Evolutionary conservation across 2,329 filamentous ascomycete genomes (phyloP).

Genomic region (Thielaviopsis ethacetica): DNA sequence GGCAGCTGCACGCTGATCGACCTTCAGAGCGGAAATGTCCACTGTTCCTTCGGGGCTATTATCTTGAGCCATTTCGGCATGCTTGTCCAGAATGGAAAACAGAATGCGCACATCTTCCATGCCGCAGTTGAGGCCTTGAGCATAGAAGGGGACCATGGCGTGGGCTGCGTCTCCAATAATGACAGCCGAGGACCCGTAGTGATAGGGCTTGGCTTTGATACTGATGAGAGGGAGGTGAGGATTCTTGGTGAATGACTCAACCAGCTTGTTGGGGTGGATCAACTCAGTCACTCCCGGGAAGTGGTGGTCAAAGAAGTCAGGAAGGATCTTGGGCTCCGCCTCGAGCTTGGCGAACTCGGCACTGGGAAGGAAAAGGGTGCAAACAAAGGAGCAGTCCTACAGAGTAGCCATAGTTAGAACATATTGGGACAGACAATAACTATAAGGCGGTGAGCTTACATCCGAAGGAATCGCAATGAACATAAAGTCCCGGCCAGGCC

Average conservation of each 20-base stretch:
- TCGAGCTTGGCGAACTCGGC: slow-evolving; percentile 53
- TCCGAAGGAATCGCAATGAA: slow-evolving; percentile 86
- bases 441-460: slow-evolving; percentile 22
- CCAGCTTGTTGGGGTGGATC: slow-evolving; percentile 51
- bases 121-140: slow-evolving; percentile 93
- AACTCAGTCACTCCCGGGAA: slow-evolving; percentile 74
- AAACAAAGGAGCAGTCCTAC: slow-evolving; percentile 80
- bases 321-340: slow-evolving; percentile 38
- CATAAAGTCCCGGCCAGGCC: slow-evolving; percentile 90
- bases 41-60: slow-evolving; percentile 23
- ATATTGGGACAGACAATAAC: too few relatives aligned
- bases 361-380: slow-evolving; percentile 77
- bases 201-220: slow-evolving; percentile 83
- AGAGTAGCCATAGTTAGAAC: not conserved
- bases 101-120: slow-evolving; percentile 85
- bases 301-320: slow-evolving; percentile 60
- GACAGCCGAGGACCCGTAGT: slow-evolving; percentile 59
- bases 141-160: slow-evolving; percentile 97
- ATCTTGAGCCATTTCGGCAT: slow-evolving; percentile 31
- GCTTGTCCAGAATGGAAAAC: slow-evolving; percentile 63
- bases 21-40: slow-evolving; percentile 26
- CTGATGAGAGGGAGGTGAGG: slow-evolving; percentile 86
- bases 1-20: slow-evolving; percentile 43
- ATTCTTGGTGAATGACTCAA: slow-evolving; percentile 60
- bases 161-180: slow-evolving; percentile 90